Evolutionary conservation across 2,329 filamentous ascomycete species (phyloP).

Genomic region (Pseudophaeomoniella oleicola): DNA sequence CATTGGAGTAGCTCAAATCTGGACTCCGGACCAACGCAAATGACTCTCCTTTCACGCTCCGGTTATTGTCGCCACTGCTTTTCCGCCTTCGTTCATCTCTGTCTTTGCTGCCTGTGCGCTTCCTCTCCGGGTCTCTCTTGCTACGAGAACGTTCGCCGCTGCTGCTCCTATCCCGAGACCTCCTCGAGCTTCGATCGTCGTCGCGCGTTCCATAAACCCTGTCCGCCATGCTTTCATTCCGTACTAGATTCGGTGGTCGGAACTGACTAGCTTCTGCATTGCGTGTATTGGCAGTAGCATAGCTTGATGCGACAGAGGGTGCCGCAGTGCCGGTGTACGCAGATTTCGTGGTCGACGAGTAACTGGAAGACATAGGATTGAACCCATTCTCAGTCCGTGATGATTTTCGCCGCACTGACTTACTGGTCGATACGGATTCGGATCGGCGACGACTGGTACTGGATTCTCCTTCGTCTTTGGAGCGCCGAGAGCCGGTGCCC

Average conservation of each 20-base stretch:
- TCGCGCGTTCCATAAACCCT: constrained; percentile 7
- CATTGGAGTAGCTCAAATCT: neutral
- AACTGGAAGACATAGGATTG: constrained; percentile 7
- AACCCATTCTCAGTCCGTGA: neutral
- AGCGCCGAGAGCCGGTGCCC: neutral
- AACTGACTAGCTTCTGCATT: constrained; percentile 12
- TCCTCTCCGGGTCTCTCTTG: neutral
- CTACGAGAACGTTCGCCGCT: neutral
- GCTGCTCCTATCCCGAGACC: neutral
- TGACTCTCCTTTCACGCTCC: constrained; percentile 2
- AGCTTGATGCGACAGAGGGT: constrained; percentile 14
- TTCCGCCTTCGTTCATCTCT: constrained; percentile 3
- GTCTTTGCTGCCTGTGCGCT: constrained; percentile 1
- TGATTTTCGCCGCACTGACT: neutral
- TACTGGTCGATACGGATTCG: neutral
- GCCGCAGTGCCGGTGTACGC: constrained; percentile 6
- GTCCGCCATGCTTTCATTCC: constrained; percentile 14
- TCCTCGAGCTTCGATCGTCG: neutral
- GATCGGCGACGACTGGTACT: neutral
- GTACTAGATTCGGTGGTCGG: constrained; percentile 11
- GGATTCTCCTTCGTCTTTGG: neutral
- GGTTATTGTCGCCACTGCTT: constrained; percentile 5
- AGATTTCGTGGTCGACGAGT: constrained; percentile 7
- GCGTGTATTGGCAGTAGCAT: constrained; percentile 24
- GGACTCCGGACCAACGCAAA: neutral